These are phyloP conservation scores for Boletus mariae DNA, from an alignment of 1,284 basidiomycete species.

Conservation along the genomic window DNA sequence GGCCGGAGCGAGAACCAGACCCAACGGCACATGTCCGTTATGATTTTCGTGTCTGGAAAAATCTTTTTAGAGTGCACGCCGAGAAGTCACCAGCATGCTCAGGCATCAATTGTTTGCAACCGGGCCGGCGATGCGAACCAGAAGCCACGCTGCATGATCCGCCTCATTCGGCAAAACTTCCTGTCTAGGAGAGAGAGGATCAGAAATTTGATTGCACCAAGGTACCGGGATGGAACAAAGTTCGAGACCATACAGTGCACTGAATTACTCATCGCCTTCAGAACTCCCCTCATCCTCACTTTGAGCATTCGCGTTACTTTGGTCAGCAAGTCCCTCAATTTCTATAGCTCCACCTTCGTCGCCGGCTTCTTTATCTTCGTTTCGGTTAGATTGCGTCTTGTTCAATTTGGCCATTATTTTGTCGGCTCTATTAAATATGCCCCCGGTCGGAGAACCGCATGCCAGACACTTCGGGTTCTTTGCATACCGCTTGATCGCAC, in stretches of 20 bases:
- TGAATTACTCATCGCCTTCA: slow-evolving; percentile 34
- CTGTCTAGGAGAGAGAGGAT: slow-evolving; percentile 13
- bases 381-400: slow-evolving; percentile 53
- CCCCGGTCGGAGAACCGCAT: slow-evolving; percentile 88
- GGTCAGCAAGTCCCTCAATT: slow-evolving; percentile 58
- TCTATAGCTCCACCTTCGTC: slow-evolving; percentile 44
- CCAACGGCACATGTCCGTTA: slow-evolving; percentile 3
- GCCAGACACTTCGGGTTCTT: slow-evolving; percentile 96
- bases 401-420: slow-evolving; percentile 78
- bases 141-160: slow-evolving; percentile 18
- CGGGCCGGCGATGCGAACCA: slow-evolving; percentile 8
- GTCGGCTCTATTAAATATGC: slow-evolving; percentile 90
- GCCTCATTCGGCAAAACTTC: slow-evolving; percentile 13
- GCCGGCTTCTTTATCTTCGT: slow-evolving; percentile 41
- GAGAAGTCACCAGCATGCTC: slow-evolving; percentile 7
- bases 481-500: slow-evolving; percentile 89
- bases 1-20: not conserved
- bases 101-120: slow-evolving; percentile 2
- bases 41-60: slow-evolving; percentile 5
- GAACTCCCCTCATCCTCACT: slow-evolving; percentile 35
- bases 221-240: slow-evolving; percentile 11
- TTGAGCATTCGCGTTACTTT: slow-evolving; percentile 22
- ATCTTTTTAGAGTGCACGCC: slow-evolving; percentile 5
- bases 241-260: slow-evolving; percentile 25
- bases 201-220: slow-evolving; percentile 20